Evolutionary conservation across 805 yeast species (phyloP).

Genomic region (Ogataea polymorpha): DNA sequence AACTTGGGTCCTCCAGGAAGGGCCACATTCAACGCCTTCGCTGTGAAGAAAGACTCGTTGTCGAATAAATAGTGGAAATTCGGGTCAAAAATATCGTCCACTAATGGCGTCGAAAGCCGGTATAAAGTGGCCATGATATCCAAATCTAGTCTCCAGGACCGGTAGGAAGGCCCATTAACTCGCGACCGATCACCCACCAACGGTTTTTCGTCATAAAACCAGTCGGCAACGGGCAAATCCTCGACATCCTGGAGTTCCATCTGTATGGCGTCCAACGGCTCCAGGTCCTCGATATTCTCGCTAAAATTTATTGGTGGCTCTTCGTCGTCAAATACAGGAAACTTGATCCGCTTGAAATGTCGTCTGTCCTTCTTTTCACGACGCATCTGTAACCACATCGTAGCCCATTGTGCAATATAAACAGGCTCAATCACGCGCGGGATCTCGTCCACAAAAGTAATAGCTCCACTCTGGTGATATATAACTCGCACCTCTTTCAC

Average conservation of each 20-base stretch:
- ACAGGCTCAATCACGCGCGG: conserved; percentile 93
- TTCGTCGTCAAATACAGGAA: conserved; percentile 97
- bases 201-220: conserved; percentile 82
- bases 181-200: conserved; percentile 50
- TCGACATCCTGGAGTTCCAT: conserved; percentile 63
- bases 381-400: conserved; percentile 90
- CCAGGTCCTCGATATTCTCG: conserved; percentile 73
- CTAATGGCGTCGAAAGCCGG: conserved; percentile 66
- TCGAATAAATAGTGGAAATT: conserved; percentile 74
- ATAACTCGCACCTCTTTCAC: conserved; percentile 80
- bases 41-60: conserved; percentile 76
- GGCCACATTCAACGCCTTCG: conserved; percentile 83
- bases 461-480: conserved; percentile 90
- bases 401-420: conserved; percentile 93
- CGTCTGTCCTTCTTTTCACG: conserved; percentile 87
- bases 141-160: conserved; percentile 62
- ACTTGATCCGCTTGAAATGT: conserved; percentile 86
- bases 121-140: conserved; percentile 63
- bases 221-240: conserved; percentile 59
- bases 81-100: conserved; percentile 54
- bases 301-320: conserved; percentile 86
- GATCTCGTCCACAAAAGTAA: conserved; percentile 88
- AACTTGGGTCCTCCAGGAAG: conserved; percentile 96
- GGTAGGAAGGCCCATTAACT: conserved; percentile 78
- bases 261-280: conserved; percentile 68